Percentiles rank a stretch among this genome's conserved stretches.
Conservation (phyloP, 371 early-diverging fungal genomes). For the Neoconidiobolus thromboides region DNA sequence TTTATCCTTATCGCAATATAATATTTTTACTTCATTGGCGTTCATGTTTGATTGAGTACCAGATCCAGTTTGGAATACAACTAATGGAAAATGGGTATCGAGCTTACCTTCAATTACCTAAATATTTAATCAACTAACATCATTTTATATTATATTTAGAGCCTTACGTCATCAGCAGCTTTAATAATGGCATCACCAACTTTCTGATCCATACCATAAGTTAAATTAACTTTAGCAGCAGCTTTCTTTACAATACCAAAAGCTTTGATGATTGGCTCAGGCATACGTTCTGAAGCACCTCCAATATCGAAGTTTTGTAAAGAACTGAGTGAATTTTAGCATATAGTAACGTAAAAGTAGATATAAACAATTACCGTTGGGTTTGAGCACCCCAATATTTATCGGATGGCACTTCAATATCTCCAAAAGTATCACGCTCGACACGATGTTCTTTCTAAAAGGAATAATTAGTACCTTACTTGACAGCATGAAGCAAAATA, state of each 20-base stretch:
- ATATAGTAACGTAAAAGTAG: background rate
- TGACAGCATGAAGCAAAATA: no score
- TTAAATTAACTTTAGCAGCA: constrained; percentile 78
- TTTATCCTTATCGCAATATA: background rate
- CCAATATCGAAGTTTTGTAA: constrained; percentile 91
- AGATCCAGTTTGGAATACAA: constrained; percentile 92
- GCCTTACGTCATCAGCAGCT: constrained; percentile 54
- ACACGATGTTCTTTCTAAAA: constrained; percentile 40
- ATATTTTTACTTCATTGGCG: constrained; percentile 37
- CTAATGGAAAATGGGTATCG: constrained; percentile 82
- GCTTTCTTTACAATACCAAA: constrained; percentile 87
- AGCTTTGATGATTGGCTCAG: constrained; percentile 74
- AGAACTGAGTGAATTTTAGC: constrained; percentile 23
- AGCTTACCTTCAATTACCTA: constrained; percentile 74
- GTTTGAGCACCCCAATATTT: constrained; percentile 95
- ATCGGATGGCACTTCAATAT: constrained; percentile 81
- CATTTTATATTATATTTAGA: background rate
- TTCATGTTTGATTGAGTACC: constrained; percentile 97
- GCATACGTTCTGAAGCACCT: constrained; percentile 79
- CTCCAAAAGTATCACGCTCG: constrained; percentile 88
- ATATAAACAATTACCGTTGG: constrained; percentile 36
- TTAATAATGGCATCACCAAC: constrained; percentile 69
- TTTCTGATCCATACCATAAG: constrained; percentile 53
- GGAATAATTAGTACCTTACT: no score
- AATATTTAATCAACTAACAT: background rate